Conservation (phyloP, 2,329 filamentous ascomycete species). For the Tolypocladium album region DNA sequence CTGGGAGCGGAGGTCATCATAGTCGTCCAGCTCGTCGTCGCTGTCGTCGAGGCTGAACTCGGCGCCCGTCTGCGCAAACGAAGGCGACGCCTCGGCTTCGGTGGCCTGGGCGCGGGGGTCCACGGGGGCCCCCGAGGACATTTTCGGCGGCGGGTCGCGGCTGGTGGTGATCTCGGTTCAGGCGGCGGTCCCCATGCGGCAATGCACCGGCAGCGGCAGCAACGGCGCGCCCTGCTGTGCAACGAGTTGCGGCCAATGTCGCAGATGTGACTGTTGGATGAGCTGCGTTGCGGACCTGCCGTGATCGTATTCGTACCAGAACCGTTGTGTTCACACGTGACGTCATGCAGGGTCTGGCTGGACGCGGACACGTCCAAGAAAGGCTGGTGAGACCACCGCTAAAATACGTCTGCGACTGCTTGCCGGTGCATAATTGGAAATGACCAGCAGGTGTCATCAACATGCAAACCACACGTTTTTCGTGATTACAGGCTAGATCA, state of each 20-base stretch:
- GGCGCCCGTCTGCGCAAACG: constrained; percentile 28
- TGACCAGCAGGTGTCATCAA: too few relatives aligned
- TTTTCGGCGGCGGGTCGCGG: background rate
- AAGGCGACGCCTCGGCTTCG: constrained; percentile 16
- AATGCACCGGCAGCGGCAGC: background rate
- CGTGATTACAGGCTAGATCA: too few relatives aligned
- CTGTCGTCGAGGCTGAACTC: constrained; percentile 24
- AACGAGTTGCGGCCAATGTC: background rate
- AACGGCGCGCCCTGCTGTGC: background rate
- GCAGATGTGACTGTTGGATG: background rate
- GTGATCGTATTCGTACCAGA: background rate
- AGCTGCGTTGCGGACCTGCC: background rate
- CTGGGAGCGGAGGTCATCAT: constrained; percentile 20
- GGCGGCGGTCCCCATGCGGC: background rate
- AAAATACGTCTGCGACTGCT: background rate
- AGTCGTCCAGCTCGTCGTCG: constrained; percentile 18
- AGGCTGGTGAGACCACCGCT: background rate
- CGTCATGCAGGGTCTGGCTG: background rate
- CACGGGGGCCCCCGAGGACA: background rate
- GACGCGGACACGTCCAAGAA: background rate
- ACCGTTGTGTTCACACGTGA: background rate
- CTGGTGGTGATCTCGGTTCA: background rate
- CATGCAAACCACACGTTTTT: too few relatives aligned
- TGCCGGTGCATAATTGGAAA: background rate
- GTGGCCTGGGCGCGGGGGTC: constrained; percentile 8